Evolutionary conservation across 352 stramenopile species (phyloP).

Genomic region (Phytopythium montanum): DNA sequence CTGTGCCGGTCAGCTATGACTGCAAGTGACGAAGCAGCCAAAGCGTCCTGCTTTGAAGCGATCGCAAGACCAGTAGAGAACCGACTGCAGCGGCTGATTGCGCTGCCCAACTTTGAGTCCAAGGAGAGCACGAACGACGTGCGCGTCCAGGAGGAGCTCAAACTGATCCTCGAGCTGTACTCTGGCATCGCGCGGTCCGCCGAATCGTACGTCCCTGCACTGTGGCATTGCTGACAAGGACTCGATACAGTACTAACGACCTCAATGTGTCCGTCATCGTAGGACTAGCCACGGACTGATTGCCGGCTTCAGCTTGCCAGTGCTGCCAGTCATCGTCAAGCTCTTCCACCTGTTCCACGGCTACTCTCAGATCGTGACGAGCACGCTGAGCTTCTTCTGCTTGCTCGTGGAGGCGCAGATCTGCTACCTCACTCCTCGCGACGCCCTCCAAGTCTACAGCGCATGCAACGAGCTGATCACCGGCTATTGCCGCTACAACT

Average conservation of each 20-base stretch:
- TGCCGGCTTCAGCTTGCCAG: slow-evolving; percentile 60
- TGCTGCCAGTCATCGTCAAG: slow-evolving; percentile 67
- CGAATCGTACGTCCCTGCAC: slow-evolving; percentile 39
- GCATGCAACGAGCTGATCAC: slow-evolving; percentile 69
- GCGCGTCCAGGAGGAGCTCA: slow-evolving; percentile 65
- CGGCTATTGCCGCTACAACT: slow-evolving; percentile 63
- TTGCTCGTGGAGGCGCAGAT: slow-evolving; percentile 78
- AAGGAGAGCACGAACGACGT: slow-evolving; percentile 64
- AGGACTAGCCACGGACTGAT: slow-evolving; percentile 57
- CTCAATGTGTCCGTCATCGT: not conserved
- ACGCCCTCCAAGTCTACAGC: slow-evolving; percentile 72
- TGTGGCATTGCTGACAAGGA: not conserved
- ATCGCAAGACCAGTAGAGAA: slow-evolving; percentile 44
- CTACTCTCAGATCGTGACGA: slow-evolving; percentile 66
- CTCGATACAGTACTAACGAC: not conserved
- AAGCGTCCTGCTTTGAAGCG: slow-evolving; percentile 47
- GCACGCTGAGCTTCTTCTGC: slow-evolving; percentile 78
- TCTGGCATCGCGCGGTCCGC: slow-evolving; percentile 67
- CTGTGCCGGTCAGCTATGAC: slow-evolving; percentile 74
- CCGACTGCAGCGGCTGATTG: slow-evolving; percentile 52
- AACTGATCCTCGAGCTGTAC: slow-evolving; percentile 77
- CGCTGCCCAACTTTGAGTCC: slow-evolving; percentile 50
- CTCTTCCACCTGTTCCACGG: slow-evolving; percentile 75
- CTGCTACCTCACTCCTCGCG: slow-evolving; percentile 60
- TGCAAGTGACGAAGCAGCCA: slow-evolving; percentile 37